phyloP scores from a whole-genome alignment of 371 early-diverging fungal genomes.

The Saksenaea oblongispora region DNA sequence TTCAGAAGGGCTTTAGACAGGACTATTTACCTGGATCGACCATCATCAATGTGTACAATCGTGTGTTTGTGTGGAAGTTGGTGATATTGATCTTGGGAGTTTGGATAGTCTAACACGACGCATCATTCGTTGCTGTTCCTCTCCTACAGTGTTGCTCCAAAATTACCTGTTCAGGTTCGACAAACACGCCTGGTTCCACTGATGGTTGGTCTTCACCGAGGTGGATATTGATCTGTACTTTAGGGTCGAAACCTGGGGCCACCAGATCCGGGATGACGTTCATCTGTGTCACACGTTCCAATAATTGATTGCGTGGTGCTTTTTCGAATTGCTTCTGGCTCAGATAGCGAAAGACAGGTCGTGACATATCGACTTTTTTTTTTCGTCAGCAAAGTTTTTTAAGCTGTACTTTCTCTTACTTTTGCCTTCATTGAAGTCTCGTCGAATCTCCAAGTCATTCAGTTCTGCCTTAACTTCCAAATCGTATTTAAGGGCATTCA shows the following conservation, averaged over 20 bases:
- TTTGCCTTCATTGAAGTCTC: slow-evolving; percentile 61
- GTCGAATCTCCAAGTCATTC: slow-evolving; percentile 71
- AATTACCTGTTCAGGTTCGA: slow-evolving; percentile 51
- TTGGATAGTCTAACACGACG: slow-evolving; percentile 42
- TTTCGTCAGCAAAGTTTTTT: not conserved
- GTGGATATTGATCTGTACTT: slow-evolving; percentile 52
- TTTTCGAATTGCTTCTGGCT: slow-evolving; percentile 65
- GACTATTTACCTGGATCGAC: slow-evolving; percentile 64
- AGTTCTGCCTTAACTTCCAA: slow-evolving; percentile 72
- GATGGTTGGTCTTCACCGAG: slow-evolving; percentile 26
- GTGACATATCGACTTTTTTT: slow-evolving; percentile 60
- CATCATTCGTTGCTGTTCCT: not conserved
- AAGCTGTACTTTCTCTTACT: slow-evolving; percentile 28
- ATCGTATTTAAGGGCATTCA: slow-evolving; percentile 61
- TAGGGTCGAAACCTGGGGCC: slow-evolving; percentile 51
- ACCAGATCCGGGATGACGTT: slow-evolving; percentile 78
- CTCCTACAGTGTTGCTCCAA: not conserved
- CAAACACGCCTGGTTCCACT: slow-evolving; percentile 62
- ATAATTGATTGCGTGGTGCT: slow-evolving; percentile 60
- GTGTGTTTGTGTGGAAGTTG: slow-evolving; percentile 69
- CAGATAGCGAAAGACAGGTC: slow-evolving; percentile 75
- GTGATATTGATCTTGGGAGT: slow-evolving; percentile 60
- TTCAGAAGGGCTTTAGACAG: not conserved
- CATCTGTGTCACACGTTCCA: slow-evolving; percentile 81
- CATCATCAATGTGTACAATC: slow-evolving; percentile 73